Percentiles rank a stretch among this genome's conserved stretches.
Conservation (phyloP, 495 filamentous ascomycete species). For the Annulohypoxylon maeteangense region DNA sequence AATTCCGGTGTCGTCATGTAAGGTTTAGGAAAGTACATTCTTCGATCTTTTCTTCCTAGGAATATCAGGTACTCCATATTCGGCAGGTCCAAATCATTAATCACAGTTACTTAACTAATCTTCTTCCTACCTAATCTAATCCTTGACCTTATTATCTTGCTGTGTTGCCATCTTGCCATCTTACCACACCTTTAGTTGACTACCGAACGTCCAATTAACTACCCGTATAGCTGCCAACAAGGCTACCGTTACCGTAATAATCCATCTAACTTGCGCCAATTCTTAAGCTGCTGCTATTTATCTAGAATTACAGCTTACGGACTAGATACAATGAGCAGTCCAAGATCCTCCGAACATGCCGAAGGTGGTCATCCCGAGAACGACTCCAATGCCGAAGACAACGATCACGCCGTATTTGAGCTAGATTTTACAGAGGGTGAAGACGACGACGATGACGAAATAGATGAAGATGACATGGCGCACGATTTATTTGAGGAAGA, state of each 20-base stretch:
- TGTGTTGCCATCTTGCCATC: neutral
- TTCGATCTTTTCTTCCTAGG: neutral
- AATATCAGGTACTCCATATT: neutral
- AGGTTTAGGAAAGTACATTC: neutral
- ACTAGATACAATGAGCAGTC: slow-evolving; percentile 35
- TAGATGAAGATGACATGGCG: slow-evolving; percentile 52
- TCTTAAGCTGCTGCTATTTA: neutral
- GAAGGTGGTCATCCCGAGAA: slow-evolving; percentile 31
- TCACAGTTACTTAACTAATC: neutral
- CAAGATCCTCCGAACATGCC: slow-evolving; percentile 36
- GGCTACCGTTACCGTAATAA: neutral
- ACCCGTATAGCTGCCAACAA: neutral
- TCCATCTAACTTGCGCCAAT: neutral
- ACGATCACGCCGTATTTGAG: slow-evolving; percentile 58
- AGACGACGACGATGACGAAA: slow-evolving; percentile 51
- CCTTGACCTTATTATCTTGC: neutral
- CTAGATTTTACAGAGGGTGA: slow-evolving; percentile 63
- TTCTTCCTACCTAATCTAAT: neutral
- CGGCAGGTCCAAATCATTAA: slow-evolving; percentile 16
- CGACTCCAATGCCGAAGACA: slow-evolving; percentile 45
- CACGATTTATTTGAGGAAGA: slow-evolving; percentile 56
- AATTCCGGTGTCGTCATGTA: slow-evolving; percentile 40
- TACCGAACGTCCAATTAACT: neutral
- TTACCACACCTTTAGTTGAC: neutral
- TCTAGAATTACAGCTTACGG: neutral